Evolutionary conservation across 805 yeast genomes (phyloP).

Genomic region (Lachancea dasiensis): DNA sequence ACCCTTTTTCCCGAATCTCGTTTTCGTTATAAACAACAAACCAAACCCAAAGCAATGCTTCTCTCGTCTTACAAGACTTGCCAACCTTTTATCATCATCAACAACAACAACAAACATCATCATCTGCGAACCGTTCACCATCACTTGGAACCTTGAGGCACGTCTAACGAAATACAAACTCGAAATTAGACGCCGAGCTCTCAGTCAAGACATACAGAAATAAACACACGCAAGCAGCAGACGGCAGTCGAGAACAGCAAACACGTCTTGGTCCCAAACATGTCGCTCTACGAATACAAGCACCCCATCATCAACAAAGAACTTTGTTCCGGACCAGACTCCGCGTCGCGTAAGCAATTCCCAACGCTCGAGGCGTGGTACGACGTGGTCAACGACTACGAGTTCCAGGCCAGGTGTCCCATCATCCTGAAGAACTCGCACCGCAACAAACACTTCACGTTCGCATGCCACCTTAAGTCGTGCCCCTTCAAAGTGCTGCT

Average conservation of each 20-base stretch:
- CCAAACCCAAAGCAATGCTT: slow-evolving; percentile 7
- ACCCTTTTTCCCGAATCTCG: neutral
- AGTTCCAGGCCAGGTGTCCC: slow-evolving; percentile 33
- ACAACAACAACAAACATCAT: neutral
- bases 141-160: neutral
- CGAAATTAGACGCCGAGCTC: neutral
- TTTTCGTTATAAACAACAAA: neutral
- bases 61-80: no score
- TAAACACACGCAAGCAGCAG: neutral
- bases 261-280: neutral
- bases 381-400: slow-evolving; percentile 32
- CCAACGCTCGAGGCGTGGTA: slow-evolving; percentile 30
- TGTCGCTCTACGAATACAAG: slow-evolving; percentile 31
- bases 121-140: neutral
- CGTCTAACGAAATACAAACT: slow-evolving; percentile 7
- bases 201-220: neutral
- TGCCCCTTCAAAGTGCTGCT: slow-evolving; percentile 31
- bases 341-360: slow-evolving; percentile 22
- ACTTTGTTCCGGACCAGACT: slow-evolving; percentile 23
- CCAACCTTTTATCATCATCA: slow-evolving; percentile 1
- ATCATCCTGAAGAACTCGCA: slow-evolving; percentile 33
- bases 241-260: neutral
- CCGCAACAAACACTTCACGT: slow-evolving; percentile 32
- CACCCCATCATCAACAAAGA: slow-evolving; percentile 31
- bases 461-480: slow-evolving; percentile 32